Conservation (phyloP, 179 eudicot species). For the Beta lomatogona region DNA sequence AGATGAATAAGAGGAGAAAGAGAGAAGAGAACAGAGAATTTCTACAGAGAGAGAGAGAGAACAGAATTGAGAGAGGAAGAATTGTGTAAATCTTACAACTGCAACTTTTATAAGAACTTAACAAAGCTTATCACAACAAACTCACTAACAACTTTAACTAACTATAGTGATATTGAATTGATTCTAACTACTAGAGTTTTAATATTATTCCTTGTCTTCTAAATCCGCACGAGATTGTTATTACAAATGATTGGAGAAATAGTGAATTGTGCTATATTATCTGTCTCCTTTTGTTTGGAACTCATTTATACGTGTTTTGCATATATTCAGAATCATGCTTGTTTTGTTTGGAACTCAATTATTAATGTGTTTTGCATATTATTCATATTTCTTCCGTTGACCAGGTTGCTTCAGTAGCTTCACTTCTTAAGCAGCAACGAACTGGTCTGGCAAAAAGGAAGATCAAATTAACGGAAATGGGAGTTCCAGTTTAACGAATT, state of each 20-base stretch:
- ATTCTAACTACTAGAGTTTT: neutral
- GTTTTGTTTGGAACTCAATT: neutral
- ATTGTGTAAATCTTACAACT: no score
- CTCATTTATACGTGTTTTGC: no score
- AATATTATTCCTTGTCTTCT: neutral
- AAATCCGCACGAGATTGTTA: neutral
- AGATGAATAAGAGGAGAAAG: no score
- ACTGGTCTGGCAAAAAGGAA: conserved; percentile 52
- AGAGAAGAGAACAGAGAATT: no score
- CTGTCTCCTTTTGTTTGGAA: neutral
- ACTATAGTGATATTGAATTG: no score
- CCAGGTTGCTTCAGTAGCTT: conserved; percentile 88
- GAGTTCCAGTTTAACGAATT: conserved; percentile 52
- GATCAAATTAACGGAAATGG: conserved; percentile 72
- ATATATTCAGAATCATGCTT: no score
- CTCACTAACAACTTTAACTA: no score
- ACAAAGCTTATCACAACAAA: no score
- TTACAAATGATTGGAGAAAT: neutral
- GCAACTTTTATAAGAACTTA: no score
- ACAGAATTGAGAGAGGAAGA: no score
- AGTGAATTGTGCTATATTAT: neutral
- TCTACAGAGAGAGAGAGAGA: no score
- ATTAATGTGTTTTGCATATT: neutral
- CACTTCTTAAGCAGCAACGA: conserved; percentile 62
- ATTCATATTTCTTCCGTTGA: neutral